Conservation (phyloP, 306 rosid genomes). For the Malus domestica region ASM211411v1 NC_041799.1:13651001-13651500, state of each 20-base stretch:
- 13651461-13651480: constrained; percentile 26
- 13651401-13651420: constrained; percentile 29
- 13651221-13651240: constrained; percentile 19
- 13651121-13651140: neutral
- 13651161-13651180: constrained; percentile 30
- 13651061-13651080: neutral
- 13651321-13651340: constrained; percentile 20
- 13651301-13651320: constrained; percentile 50
- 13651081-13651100: neutral
- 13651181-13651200: constrained; percentile 8
- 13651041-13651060: neutral
- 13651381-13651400: neutral
- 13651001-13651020: neutral
- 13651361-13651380: constrained; percentile 10
- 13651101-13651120: neutral
- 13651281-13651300: constrained; percentile 21
- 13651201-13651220: constrained; percentile 18
- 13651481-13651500: neutral
- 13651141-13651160: constrained; percentile 14
- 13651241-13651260: constrained; percentile 5
- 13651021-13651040: neutral
- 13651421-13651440: constrained; percentile 73
- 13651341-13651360: constrained; percentile 6
- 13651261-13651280: constrained; percentile 38
- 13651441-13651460: constrained; percentile 44